Base-by-base conservation (phyloP, 345 rosid species). In the Gynandropsis gynandra region DNA sequence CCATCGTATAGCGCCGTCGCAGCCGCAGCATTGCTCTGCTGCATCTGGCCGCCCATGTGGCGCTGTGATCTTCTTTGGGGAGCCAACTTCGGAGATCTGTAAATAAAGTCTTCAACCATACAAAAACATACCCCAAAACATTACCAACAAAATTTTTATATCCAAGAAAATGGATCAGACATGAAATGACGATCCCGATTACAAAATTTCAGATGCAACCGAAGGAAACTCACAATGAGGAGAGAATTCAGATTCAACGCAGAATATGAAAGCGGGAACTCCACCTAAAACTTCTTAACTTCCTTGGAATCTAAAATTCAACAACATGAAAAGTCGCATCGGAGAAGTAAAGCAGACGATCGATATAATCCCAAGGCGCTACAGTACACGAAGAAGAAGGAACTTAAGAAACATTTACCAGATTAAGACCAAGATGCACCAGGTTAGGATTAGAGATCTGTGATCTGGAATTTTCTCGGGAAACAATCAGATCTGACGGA, bases 11-110 rank as follows among this genome's bases (percentile, higher is more conserved):
- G 74, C 59, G 95, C 73, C 42, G 88, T 72, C 38, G 87, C 65
- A 10, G 94, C 81, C 46, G 89, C 89, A 64, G 86, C 82, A 70
- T 76, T 80, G 73, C 51, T 77, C 74, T 85, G 97, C 89, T 82
- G 92, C 97, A 82, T 74, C 76, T 85, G 95, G 87, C 97, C 89
- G 50, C 92, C 89, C 77, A 70, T 69, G 95, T 69, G 95, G 92
- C 97, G 97, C 97, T 88, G 97, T 55, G 89, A 85, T 69, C 97
- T 87, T 76, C 86, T 88, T 77, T 85, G 97, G 19, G 97, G 95
- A 73, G 95, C 97, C 95, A 85, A 82, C 68, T 88, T 81, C 67
- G 71, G 72, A 72, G 80, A 85, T 85, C 80, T 76, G 72, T 62
- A 72, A 42, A 66, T 39, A 77, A 64, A 71, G 64, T 52, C 80